Percentiles rank a stretch among this genome's conserved stretches.
Conservation (phyloP, 164 flowering plant genomes). For the Piper longum region DNA sequence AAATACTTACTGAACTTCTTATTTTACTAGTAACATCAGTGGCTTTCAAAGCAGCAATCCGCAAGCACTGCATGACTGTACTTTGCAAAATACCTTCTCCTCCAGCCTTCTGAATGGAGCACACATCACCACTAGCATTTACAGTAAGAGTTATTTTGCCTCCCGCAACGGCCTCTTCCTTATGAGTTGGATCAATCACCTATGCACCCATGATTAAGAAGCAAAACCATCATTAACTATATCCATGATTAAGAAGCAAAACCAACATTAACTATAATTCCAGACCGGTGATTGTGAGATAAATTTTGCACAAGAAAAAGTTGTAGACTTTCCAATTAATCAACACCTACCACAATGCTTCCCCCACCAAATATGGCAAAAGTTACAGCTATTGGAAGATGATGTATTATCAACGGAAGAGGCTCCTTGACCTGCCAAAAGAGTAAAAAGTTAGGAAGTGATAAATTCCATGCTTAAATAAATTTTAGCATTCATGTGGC, state of each 20-base stretch:
- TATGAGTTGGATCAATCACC: conserved; percentile 78
- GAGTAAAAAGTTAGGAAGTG: not conserved
- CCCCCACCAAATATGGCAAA: conserved; percentile 67
- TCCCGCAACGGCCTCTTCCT: conserved; percentile 84
- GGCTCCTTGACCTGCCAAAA: conserved; percentile 68
- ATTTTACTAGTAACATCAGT: conserved; percentile 68
- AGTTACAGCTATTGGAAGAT: conserved; percentile 85
- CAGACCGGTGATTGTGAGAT: not conserved
- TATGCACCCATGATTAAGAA: conserved; percentile 8
- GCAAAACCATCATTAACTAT: too few relatives aligned
- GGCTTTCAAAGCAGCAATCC: conserved; percentile 71
- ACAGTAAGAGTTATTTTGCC: conserved; percentile 81
- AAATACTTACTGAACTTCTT: conserved; percentile 53
- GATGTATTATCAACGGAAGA: conserved; percentile 70
- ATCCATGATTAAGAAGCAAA: too few relatives aligned
- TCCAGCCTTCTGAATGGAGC: conserved; percentile 94
- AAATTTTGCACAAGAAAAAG: not conserved
- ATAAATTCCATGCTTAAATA: not conserved
- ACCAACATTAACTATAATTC: not conserved
- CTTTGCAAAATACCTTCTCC: conserved; percentile 72
- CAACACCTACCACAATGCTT: conserved; percentile 44
- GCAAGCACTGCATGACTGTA: conserved; percentile 73
- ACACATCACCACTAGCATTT: conserved; percentile 76
- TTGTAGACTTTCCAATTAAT: not conserved
- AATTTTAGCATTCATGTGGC: conserved; percentile 3